Conservation (phyloP, 2,329 filamentous ascomycete genomes). For the Myriosclerotinia duriaeana region DNA sequence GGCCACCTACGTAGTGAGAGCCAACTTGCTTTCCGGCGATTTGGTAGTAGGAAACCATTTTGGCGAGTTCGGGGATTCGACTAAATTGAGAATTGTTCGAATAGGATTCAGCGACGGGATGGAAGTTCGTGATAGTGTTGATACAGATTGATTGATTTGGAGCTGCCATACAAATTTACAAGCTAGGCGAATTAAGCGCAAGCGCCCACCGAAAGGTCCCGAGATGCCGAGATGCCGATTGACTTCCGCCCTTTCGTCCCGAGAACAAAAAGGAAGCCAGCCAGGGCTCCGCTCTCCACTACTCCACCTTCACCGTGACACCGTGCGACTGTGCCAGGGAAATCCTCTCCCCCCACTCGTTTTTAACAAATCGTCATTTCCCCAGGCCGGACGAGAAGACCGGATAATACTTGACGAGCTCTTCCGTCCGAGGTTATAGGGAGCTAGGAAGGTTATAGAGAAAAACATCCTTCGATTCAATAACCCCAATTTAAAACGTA, state of each 20-base stretch:
- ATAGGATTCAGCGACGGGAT: conserved; percentile 9
- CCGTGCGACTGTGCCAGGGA: background rate
- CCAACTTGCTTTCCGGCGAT: conserved; percentile 41
- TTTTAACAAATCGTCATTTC: conserved; percentile 15
- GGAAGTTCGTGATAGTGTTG: conserved; percentile 10
- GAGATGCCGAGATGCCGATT: conserved; percentile 15
- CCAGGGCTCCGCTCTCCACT: conserved; percentile 13
- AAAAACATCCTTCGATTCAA: background rate
- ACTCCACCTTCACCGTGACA: conserved; percentile 12
- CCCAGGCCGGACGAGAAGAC: conserved; percentile 17
- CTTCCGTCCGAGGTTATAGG: conserved; percentile 17
- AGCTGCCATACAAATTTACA: conserved; percentile 20
- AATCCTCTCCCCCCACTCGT: background rate
- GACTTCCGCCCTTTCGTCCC: background rate
- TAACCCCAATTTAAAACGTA: background rate
- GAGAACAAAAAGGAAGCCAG: background rate
- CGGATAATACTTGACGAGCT: conserved; percentile 9
- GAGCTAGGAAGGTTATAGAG: conserved; percentile 1
- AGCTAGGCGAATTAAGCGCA: conserved; percentile 25
- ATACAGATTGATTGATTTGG: conserved; percentile 13
- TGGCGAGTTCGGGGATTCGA: conserved; percentile 27
- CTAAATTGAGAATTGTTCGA: background rate
- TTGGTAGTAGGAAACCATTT: conserved; percentile 40
- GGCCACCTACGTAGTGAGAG: conserved; percentile 40
- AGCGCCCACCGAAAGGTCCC: conserved; percentile 15